Evolutionary conservation across 2,329 filamentous ascomycete genomes (phyloP), one percentile per base, ranked within the genome.

Genomic region (Coleophoma eucalyptorum): DNA sequence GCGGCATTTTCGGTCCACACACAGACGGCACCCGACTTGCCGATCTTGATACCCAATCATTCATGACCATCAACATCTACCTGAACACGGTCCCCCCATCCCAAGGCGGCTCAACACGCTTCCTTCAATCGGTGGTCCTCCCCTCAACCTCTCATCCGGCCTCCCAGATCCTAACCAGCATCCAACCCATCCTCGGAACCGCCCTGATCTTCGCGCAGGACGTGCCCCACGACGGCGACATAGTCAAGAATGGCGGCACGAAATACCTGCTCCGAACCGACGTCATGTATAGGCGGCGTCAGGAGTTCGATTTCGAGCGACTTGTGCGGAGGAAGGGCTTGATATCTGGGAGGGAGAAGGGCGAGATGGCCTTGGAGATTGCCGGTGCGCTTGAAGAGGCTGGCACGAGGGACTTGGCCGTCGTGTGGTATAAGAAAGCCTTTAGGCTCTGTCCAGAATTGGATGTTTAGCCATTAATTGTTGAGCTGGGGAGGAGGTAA

Each of bases 51-150:
- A 18, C 26, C 4, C 51, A 57, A 33, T 43, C 44, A 3, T 59
- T 57, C 41, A 53, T 53, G 48, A 55, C 52, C 5, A 21, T 58
- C 12, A 58, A 58, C 43, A 53, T 58, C 15, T 58, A 58, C 48
- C 45, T 57, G 1, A 50, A 46, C 43, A 54, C 49, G 2, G 38
- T 58, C 21, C 42, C 44, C 12, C 2, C 6, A 2, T 34, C 46
- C 4, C 11, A 43, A n/a, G n/a, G 32, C 2, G 56, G 56, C 13
- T 33, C 50, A 5, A 58, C 56, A 13, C 49, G 54, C 12, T 43
- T 26, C 16, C 35, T 38, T 38, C 35, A 38, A 4, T 15, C 35
- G 5, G 35, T 38, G 5, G 16, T 18, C 19, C 41, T n/a, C 41
- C 6, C 13, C 6, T 26, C 41, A 21, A 13, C 15, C 2, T 3